These are phyloP conservation scores for Trichoderma afroharzianum DNA, from an alignment of 2,329 filamentous ascomycete genomes.

Conservation along the genomic window DNA sequence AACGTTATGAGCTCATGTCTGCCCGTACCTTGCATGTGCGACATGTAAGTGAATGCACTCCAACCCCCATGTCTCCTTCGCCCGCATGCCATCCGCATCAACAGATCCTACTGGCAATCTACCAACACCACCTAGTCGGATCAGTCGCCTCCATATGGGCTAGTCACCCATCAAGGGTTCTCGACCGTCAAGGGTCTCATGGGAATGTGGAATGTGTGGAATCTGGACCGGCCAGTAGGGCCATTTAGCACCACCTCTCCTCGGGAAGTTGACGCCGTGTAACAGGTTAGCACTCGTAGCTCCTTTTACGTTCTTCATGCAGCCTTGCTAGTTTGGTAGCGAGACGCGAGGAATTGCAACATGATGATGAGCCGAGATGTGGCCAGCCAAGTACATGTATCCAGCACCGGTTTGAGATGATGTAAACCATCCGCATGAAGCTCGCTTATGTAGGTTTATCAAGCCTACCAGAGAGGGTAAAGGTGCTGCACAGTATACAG, in stretches of 20 bases:
- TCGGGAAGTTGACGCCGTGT: background rate
- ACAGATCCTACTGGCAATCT: slow-evolving; percentile 3
- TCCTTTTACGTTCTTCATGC: background rate
- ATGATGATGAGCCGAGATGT: background rate
- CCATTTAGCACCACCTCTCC: background rate
- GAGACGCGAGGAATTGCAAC: background rate
- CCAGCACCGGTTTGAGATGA: background rate
- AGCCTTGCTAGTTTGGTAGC: background rate
- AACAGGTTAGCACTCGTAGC: background rate
- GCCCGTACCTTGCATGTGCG: background rate
- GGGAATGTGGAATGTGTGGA: background rate
- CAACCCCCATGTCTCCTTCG: background rate
- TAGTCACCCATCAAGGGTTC: background rate
- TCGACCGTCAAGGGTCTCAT: background rate
- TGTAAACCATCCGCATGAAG: background rate
- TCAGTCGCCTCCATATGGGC: background rate
- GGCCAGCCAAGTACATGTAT: background rate
- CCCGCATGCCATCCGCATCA: background rate
- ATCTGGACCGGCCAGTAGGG: background rate
- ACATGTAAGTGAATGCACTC: background rate
- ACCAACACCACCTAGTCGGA: background rate
- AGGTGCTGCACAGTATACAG: background rate
- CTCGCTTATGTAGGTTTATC: background rate
- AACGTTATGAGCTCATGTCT: background rate
- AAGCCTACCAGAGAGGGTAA: background rate